A percentile compares a stretch with the other conserved stretches of the same genome.
Conservation (phyloP, 768 basidiomycete genomes). For the Polyporus arcularius region DNA sequence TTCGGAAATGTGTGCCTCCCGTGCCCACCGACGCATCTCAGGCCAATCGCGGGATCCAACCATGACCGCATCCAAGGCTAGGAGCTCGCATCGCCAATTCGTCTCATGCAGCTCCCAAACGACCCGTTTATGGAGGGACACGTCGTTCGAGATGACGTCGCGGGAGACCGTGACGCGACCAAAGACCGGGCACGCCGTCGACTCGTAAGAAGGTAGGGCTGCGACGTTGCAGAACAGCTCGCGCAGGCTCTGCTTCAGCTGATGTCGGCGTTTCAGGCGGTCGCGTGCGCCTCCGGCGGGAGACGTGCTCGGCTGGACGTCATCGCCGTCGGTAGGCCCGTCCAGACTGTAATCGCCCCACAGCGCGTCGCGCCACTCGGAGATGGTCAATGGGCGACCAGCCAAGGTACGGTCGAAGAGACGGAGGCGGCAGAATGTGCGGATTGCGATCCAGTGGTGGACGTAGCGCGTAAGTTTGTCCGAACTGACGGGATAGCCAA, state of each 20-base stretch:
- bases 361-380: constrained; percentile 3
- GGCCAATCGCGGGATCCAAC: not conserved
- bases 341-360: constrained; percentile 9
- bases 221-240: too few relatives aligned
- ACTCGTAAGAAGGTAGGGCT: not conserved
- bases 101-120: constrained; percentile 3
- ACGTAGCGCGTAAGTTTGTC: not conserved
- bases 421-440: not conserved
- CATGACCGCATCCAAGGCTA: not conserved
- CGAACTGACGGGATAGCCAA: not conserved
- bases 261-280: not conserved
- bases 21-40: not conserved
- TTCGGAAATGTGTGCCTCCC: not conserved
- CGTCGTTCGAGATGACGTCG: not conserved
- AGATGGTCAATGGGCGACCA: not conserved
- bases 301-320: not conserved
- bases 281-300: too few relatives aligned
- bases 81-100: not conserved
- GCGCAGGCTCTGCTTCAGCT: too few relatives aligned
- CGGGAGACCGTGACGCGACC: not conserved
- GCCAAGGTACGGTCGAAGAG: not conserved
- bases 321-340: too few relatives aligned
- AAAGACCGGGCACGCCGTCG: not conserved
- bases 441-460: not conserved
- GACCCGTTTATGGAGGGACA: not conserved